phyloP scores from a whole-genome alignment of 2,329 filamentous ascomycete genomes.

The Colletotrichum tropicale region DNA sequence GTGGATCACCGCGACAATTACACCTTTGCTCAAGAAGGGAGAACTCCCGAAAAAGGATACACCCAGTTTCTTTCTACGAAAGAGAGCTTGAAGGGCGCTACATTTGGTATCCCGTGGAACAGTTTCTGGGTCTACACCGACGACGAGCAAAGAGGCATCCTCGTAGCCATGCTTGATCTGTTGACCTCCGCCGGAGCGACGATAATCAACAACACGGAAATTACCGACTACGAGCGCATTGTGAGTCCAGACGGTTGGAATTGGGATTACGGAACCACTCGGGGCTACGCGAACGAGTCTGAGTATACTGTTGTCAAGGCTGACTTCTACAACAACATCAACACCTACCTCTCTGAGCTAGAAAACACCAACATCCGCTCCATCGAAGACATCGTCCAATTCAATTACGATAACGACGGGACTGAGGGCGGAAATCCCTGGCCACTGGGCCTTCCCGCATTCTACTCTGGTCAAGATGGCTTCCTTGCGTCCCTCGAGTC shows the following conservation, averaged over 20 bases:
- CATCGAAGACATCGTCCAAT: constrained; percentile 70
- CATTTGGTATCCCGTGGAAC: constrained; percentile 74
- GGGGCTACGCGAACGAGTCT: constrained; percentile 72
- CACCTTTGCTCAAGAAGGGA: constrained; percentile 60
- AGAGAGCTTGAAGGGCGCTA: constrained; percentile 60
- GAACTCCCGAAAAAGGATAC: constrained; percentile 62
- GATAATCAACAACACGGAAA: constrained; percentile 72
- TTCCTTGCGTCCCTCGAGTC: constrained; percentile 68
- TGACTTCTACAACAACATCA: constrained; percentile 69
- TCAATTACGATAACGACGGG: constrained; percentile 67
- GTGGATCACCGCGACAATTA: constrained; percentile 69
- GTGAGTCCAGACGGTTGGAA: constrained; percentile 74
- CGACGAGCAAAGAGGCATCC: constrained; percentile 55
- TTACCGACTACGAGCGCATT: constrained; percentile 65
- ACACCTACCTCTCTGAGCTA: constrained; percentile 65
- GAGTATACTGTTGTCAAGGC: constrained; percentile 77
- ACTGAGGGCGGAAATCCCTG: constrained; percentile 69
- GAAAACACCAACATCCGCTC: constrained; percentile 63
- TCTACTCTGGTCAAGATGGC: constrained; percentile 72
- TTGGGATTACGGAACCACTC: constrained; percentile 68
- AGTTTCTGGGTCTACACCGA: constrained; percentile 72
- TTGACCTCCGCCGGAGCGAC: constrained; percentile 68
- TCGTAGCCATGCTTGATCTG: constrained; percentile 55
- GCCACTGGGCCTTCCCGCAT: constrained; percentile 62
- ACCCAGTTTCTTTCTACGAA: constrained; percentile 59